A percentile compares a stretch with the other conserved stretches of the same genome.
Evolutionary conservation across 2,329 filamentous ascomycete genomes (phyloP).

Genomic region (Beauveria caledonica): DNA sequence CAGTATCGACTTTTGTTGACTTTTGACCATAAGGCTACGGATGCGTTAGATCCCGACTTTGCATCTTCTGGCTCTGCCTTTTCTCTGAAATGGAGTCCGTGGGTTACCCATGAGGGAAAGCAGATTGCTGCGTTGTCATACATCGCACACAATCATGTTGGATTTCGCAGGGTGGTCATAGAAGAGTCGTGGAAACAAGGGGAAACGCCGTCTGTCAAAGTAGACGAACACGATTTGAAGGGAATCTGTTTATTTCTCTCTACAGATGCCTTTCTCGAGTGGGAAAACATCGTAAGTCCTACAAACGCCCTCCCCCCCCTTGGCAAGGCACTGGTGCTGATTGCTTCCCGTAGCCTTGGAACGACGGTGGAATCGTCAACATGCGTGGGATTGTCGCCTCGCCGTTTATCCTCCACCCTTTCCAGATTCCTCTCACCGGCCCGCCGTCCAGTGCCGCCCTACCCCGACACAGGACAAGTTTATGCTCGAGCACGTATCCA

Average conservation of each 20-base stretch:
- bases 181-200: slow-evolving; percentile 26
- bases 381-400: slow-evolving; percentile 48
- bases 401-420: slow-evolving; percentile 40
- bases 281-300: slow-evolving; percentile 40
- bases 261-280: slow-evolving; percentile 46
- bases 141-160: slow-evolving; percentile 42
- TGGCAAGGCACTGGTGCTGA: slow-evolving; percentile 11
- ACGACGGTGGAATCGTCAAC: slow-evolving; percentile 26
- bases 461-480: slow-evolving; percentile 30
- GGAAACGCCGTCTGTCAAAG: slow-evolving; percentile 27
- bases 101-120: slow-evolving; percentile 29
- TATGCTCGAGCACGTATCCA: slow-evolving; percentile 40
- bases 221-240: slow-evolving; percentile 34
- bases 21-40: slow-evolving; percentile 16
- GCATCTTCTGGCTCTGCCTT: slow-evolving; percentile 41
- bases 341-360: slow-evolving; percentile 31
- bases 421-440: slow-evolving; percentile 38
- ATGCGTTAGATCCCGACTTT: slow-evolving; percentile 38
- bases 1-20: neutral
- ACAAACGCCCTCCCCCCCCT: too few relatives aligned
- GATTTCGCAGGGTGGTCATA: slow-evolving; percentile 44
- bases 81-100: slow-evolving; percentile 47
- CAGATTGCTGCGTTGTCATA: slow-evolving; percentile 41
- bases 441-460: slow-evolving; percentile 15
- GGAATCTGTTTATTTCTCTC: slow-evolving; percentile 43